A percentile compares a stretch with the other conserved stretches of the same genome.
Conservation (phyloP, 2,329 filamentous ascomycete genomes). For the Canariomyces notabilis region DNA sequence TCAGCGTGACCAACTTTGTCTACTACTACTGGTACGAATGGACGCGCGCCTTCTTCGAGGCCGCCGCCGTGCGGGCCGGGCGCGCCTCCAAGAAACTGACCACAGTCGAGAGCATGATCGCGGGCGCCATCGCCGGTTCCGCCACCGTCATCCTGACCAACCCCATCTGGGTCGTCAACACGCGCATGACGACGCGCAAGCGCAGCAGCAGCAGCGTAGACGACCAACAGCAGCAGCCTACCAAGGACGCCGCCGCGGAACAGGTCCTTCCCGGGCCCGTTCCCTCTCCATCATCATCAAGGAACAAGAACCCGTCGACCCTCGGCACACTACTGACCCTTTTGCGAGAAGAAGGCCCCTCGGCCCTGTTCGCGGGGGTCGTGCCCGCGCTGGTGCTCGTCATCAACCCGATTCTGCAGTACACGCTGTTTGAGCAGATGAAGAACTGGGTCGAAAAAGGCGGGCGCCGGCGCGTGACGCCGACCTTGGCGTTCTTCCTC, state of each 20-base stretch:
- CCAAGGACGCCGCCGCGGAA: constrained; percentile 1
- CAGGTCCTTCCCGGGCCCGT: constrained; percentile 25
- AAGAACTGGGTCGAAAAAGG: constrained; percentile 87
- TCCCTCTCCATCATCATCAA: constrained; percentile 25
- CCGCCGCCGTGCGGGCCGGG: constrained; percentile 66
- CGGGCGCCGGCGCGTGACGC: constrained; percentile 68
- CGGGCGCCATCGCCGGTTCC: constrained; percentile 86
- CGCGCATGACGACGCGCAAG: constrained; percentile 89
- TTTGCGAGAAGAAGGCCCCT: constrained; percentile 75
- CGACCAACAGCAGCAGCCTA: constrained; percentile 13
- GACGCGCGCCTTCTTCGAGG: constrained; percentile 82
- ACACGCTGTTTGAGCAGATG: constrained; percentile 97
- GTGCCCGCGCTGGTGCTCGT: constrained; percentile 89
- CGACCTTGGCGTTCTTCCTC: constrained; percentile 81
- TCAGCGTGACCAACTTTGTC: constrained; percentile 98
- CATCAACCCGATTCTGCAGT: constrained; percentile 97
- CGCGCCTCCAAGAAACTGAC: constrained; percentile 77
- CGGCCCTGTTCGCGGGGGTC: constrained; percentile 85
- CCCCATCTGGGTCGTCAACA: constrained; percentile 99
- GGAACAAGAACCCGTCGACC: constrained; percentile 60
- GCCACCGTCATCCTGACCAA: constrained; percentile 96
- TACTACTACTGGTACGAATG: constrained; percentile 99
- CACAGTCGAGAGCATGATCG: constrained; percentile 89
- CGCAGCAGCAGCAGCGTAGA: constrained; percentile 38
- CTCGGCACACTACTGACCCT: constrained; percentile 76